Evolutionary conservation across 225 moss, liverwort and hornwort genomes (phyloP), one percentile per base, ranked within the genome.

Genomic region (Marchantia polymorpha): DNA sequence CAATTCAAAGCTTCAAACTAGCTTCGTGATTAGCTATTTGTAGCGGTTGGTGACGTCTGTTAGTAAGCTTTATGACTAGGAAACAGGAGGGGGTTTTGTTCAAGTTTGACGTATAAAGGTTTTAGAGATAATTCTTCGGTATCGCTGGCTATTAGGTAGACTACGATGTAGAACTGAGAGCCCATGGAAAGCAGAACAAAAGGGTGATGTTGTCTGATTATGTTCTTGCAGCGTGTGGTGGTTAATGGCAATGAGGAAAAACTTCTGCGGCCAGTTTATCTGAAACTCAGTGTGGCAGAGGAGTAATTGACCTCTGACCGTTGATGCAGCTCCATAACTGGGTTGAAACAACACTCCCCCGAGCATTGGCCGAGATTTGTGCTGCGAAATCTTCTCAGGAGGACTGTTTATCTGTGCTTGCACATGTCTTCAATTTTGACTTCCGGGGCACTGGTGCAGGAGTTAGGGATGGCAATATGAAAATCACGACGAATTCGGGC

Each of bases 291-390:
- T 67, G 25, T 84, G 76, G 52, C 83, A 86, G 84, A 84, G 82
- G 84, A 87, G 78, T 90, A 74, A 94, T 90, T 86, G 86, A 82
- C 76, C 73, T 89, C 39, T 39, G 39, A 39, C 39, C 39, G 84
- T 68, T 92, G 84, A 83, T 94, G 93, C 93, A 99, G 99, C 93
- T 99, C 76, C 86, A 90, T 84, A 92, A 90, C 74, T 99, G 94
- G 99, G 87, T 95, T 67, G 91, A 83, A 84, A 74, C 78, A 75
- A 88, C 87, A 46, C 92, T 99, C 68, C 95, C 93, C 64, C 90
- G 90, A 82, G 89, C 89, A 76, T 89, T 99, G 81, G 84, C 83
- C 77, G 95, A 93, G 74, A 85, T 95, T 66, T 92, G 90, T 90
- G 89, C 86, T 82, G 90, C 91, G 55, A 95, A 99, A 86, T 88